Percentiles rank a stretch among this genome's conserved stretches.
Conservation (phyloP, 306 rosid species). For the Vigna radiata region DNA sequence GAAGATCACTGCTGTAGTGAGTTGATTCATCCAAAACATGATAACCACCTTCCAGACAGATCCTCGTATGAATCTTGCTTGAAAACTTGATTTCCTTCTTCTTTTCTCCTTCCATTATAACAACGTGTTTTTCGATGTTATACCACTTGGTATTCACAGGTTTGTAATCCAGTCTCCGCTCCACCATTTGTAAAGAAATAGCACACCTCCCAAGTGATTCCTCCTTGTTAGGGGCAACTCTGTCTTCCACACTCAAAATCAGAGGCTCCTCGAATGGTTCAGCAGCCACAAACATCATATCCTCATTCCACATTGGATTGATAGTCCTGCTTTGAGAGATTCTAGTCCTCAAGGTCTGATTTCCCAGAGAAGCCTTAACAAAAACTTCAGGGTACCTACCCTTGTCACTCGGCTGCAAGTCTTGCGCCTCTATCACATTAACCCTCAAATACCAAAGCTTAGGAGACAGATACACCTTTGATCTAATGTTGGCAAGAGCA, state of each 20-base stretch:
- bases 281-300: constrained; percentile 93
- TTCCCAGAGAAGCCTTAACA: constrained; percentile 84
- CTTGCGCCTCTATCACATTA: constrained; percentile 96
- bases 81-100: constrained; percentile 92
- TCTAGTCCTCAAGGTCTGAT: constrained; percentile 78
- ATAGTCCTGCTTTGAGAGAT: constrained; percentile 73
- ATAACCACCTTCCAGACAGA: constrained; percentile 95
- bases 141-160: constrained; percentile 83
- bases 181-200: constrained; percentile 64
- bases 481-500: constrained; percentile 85
- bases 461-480: constrained; percentile 95
- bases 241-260: constrained; percentile 87
- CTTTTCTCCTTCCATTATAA: constrained; percentile 84
- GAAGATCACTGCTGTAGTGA: constrained; percentile 97
- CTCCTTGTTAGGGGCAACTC: constrained; percentile 89
- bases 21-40: constrained; percentile 97
- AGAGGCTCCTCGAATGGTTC: constrained; percentile 92
- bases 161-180: constrained; percentile 81
- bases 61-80: constrained; percentile 88
- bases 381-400: constrained; percentile 89
- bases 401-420: constrained; percentile 73
- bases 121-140: constrained; percentile 73
- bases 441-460: constrained; percentile 99
- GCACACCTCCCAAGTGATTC: constrained; percentile 79
- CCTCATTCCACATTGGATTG: constrained; percentile 99